Base-by-base conservation (phyloP, 139 green algal species). In the Spirogloea muscicola region DNA sequence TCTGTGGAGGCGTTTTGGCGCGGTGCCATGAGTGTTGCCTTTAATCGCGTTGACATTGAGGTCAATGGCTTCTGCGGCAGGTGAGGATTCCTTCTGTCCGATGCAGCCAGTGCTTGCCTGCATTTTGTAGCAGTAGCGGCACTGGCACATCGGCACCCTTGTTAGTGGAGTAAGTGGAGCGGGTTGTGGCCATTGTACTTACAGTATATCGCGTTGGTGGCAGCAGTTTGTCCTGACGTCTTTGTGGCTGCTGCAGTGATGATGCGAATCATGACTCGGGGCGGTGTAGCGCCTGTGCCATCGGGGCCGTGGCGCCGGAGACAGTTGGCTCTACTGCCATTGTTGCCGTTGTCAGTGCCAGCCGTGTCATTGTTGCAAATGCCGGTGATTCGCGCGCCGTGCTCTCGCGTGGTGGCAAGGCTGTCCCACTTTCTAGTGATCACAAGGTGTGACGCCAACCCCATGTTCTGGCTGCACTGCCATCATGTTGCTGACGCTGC, bases 321-420 rank as follows among this genome's bases (percentile, higher is more conserved):
- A 75, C 87, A 13, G 86, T 94, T 18, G 91, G 91, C 29, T 92
- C 86, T 3, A 96, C 91, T 0, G 90, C 91, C 4, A 88, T 96
- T 38, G 89, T 93, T 29, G 84, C 88, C 2, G 80, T 96, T 33
- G 1, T 94, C 2, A 67, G 49, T 7, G 84, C 79, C 6, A 25
- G 58, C 3, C 51, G 68, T n/a, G 77, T 96, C 51, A 71, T 81
- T 18, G 83, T 96, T 1, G 92, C 89, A 5, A 94, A 96, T 63
- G 84, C 87, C 29, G 93, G 93, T 3, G 93, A 97, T 79, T 94
- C 91, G 71, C 76, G 93, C 6, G 90, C 89, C 3, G 88, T 97
- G 51, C 71, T 97, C 38, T 90, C 86, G 67, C 73, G 88, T n/a
- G 65, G 65, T 21, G 74, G 0, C 27, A 38, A 36, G 5, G 73